phyloP scores from a whole-genome alignment of 2,329 filamentous ascomycete species.

The Trichoderma simmonsii region DNA sequence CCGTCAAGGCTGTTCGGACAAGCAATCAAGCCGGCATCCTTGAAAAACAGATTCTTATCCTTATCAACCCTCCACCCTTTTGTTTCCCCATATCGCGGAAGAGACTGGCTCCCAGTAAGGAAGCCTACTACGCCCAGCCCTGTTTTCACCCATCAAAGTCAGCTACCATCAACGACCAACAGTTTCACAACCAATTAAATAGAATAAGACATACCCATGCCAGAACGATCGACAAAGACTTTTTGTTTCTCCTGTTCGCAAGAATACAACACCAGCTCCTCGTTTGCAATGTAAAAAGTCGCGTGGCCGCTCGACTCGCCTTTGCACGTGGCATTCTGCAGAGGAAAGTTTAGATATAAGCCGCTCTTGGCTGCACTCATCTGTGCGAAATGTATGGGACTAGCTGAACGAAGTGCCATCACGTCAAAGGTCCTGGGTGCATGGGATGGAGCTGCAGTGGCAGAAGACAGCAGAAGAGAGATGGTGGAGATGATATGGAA shows the following conservation, averaged over 20 bases:
- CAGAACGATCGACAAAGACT: constrained; percentile 53
- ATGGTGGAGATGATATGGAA: background rate
- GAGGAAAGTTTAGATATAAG: constrained; percentile 43
- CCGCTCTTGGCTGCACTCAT: constrained; percentile 44
- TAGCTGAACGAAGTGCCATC: constrained; percentile 48
- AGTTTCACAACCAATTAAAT: background rate
- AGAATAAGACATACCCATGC: constrained; percentile 48
- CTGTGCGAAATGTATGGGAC: constrained; percentile 44
- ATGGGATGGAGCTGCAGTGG: background rate
- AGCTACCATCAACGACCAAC: background rate
- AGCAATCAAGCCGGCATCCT: constrained; percentile 45
- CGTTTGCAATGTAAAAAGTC: constrained; percentile 48
- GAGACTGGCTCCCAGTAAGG: constrained; percentile 40
- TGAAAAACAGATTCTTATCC: constrained; percentile 44
- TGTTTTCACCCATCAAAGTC: constrained; percentile 22
- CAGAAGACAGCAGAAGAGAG: background rate
- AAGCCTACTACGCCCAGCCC: constrained; percentile 54
- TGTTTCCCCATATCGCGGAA: constrained; percentile 43
- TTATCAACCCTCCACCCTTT: constrained; percentile 46
- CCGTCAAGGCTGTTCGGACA: constrained; percentile 48
- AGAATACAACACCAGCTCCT: constrained; percentile 47
- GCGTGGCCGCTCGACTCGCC: constrained; percentile 40
- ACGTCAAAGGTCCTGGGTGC: background rate
- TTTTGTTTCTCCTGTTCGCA: constrained; percentile 43
- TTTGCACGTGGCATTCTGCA: constrained; percentile 50